Percentiles rank a stretch among this genome's conserved stretches.
These are phyloP conservation scores for Fusarium sp. DNA, from an alignment of 2,329 filamentous ascomycete species.

Conservation along the genomic window DNA sequence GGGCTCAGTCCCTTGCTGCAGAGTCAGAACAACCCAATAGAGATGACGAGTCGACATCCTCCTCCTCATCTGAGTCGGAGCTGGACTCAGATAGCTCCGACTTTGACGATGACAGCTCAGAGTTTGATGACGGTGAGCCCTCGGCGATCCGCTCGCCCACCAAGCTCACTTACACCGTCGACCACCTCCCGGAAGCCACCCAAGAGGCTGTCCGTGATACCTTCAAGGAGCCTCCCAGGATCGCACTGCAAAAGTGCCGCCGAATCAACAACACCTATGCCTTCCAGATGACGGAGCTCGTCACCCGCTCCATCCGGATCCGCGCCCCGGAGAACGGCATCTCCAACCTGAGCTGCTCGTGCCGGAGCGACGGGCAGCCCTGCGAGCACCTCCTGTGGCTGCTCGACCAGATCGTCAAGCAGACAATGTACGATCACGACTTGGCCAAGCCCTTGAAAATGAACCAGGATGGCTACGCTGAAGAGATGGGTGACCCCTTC, in stretches of 20 bases:
- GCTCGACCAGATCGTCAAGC: conserved; percentile 64
- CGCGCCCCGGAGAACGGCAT: conserved; percentile 55
- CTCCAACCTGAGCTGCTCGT: conserved; percentile 61
- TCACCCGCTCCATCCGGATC: conserved; percentile 65
- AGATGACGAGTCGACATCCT: conserved; percentile 44
- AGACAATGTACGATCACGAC: conserved; percentile 58
- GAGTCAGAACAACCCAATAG: conserved; percentile 17
- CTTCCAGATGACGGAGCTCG: conserved; percentile 68
- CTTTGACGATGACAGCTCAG: conserved; percentile 46
- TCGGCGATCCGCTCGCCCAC: conserved; percentile 53
- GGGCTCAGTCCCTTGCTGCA: conserved; percentile 18
- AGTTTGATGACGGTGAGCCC: conserved; percentile 49
- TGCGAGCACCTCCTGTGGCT: conserved; percentile 68
- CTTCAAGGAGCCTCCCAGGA: conserved; percentile 61
- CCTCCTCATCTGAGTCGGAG: conserved; percentile 40
- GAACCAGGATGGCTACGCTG: conserved; percentile 57
- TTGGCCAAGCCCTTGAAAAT: conserved; percentile 56
- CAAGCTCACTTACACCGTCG: conserved; percentile 56
- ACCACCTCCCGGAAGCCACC: conserved; percentile 53
- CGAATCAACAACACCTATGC: conserved; percentile 63
- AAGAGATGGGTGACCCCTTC: conserved; percentile 63
- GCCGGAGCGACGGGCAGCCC: conserved; percentile 51
- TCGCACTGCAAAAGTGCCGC: conserved; percentile 64
- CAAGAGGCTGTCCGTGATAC: conserved; percentile 57
- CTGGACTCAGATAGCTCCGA: conserved; percentile 28